Percentiles rank a stretch among this genome's conserved stretches.
phyloP scores from a whole-genome alignment of 2,329 filamentous ascomycete species.

The Penicillium sp. region DNA sequence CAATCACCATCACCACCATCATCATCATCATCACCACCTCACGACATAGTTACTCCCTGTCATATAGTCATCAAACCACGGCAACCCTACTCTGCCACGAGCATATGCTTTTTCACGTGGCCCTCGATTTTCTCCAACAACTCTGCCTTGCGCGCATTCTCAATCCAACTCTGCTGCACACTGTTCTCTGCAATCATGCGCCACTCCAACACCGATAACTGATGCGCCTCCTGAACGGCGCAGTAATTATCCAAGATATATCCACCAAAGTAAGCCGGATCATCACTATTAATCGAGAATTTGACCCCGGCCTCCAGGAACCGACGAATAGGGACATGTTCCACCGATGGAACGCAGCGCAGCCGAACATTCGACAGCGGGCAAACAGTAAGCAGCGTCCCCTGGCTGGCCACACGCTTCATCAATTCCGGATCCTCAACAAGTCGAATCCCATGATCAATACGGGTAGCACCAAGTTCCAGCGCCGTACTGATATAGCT shows the following conservation, averaged over 20 bases:
- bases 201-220: constrained; percentile 69
- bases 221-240: constrained; percentile 73
- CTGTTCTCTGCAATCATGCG: constrained; percentile 63
- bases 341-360: constrained; percentile 57
- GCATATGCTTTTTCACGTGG: constrained; percentile 34
- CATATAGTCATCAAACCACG: constrained; percentile 1
- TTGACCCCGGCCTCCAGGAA: constrained; percentile 67
- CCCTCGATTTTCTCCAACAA: constrained; percentile 50
- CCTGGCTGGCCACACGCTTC: constrained; percentile 59
- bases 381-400: constrained; percentile 70
- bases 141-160: constrained; percentile 63
- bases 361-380: constrained; percentile 73
- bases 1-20: neutral
- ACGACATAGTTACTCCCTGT: neutral
- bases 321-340: constrained; percentile 63
- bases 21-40: no score
- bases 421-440: constrained; percentile 64
- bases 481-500: constrained; percentile 68
- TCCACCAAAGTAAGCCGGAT: constrained; percentile 75
- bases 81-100: neutral
- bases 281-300: constrained; percentile 76
- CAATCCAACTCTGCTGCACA: constrained; percentile 73
- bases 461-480: constrained; percentile 66
- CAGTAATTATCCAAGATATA: constrained; percentile 78
- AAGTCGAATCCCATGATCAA: constrained; percentile 75